Evolutionary conservation across 139 green algal genomes (phyloP), one percentile per base, ranked within the genome.

Genomic region (Asterochloris sp.): DNA sequence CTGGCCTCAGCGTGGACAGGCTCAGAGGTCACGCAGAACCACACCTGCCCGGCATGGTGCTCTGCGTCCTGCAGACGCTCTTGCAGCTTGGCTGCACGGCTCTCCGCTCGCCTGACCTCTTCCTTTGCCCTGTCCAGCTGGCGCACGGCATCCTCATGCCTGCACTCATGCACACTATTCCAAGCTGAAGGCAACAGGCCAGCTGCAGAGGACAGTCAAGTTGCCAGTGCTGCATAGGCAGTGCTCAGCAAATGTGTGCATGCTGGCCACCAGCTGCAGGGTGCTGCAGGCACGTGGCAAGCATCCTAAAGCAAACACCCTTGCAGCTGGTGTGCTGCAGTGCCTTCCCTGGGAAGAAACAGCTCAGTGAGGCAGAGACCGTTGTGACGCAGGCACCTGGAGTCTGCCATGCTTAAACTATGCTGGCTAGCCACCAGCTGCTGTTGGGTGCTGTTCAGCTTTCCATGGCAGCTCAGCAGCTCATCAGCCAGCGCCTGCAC

Each of bases 371-470:
- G 69, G 23, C 23, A 11, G 23, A 16, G 23, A 47, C 12, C 54
- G 11, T 12, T 19, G 38, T 23, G 28, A 1, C 15, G 17, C 11
- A 27, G 60, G 67, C 61, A 80, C 76, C 68, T 24, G 17, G 67
- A 23, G 29, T 80, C 54, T n/a, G 68, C 16, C 19, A 62, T 29
- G 47, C 24, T 54, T 11, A 69, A 26, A 2, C 23, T 80, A 47
- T n/a, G n/a, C 61, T 80, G 24, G 26, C 60, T 69, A 10, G 76
- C 60, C 12, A 24, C 76, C 38, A 62, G 24, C n/a, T 69, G 76
- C 76, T 80, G 67, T 23, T 80, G 76, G 23, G 60, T 62, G 60
- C 68, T 80, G 76, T 0, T 54, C 47, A 80, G 76, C 76, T 80
- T 80, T 21, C 68, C 76, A 15, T 80, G 76, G 14, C 76, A n/a